Percentiles rank a stretch among this genome's conserved stretches.
Evolutionary conservation across 805 yeast genomes (phyloP).

Genomic region (Zygosaccharomyces kombuchaensis): DNA sequence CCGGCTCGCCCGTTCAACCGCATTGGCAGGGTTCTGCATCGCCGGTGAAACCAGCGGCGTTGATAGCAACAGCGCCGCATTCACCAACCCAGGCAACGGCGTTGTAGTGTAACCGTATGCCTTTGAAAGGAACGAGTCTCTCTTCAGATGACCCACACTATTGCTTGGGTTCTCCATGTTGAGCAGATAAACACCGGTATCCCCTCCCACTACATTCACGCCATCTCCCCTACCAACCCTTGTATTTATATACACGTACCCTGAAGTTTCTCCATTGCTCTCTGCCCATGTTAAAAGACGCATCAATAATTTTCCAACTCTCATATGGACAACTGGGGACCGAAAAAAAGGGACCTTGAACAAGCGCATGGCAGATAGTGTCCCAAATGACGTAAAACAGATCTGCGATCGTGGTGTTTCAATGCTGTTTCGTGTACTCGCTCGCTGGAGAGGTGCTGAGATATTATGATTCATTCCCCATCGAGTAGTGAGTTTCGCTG

Average conservation of each 20-base stretch:
- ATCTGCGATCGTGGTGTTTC: neutral
- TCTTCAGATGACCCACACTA: conserved; percentile 6
- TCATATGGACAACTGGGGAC: neutral
- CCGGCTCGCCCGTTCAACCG: conserved; percentile 10
- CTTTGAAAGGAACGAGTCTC: conserved; percentile 9
- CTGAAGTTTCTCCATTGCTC: neutral
- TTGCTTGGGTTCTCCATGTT: conserved; percentile 12
- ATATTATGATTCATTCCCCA: neutral
- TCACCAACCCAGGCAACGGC: conserved; percentile 46
- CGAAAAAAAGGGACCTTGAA: neutral
- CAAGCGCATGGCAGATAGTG: neutral
- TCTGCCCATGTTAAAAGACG: neutral
- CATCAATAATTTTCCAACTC: neutral
- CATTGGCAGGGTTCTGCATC: conserved; percentile 13
- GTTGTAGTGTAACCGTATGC: conserved; percentile 38
- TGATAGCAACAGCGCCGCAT: conserved; percentile 36
- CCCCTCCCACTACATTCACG: neutral
- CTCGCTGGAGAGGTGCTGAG: neutral
- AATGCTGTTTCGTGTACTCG: neutral
- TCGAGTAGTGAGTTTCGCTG: neutral
- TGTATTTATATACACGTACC: neutral
- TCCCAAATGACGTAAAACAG: neutral
- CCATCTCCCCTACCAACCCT: neutral
- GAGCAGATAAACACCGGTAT: neutral
- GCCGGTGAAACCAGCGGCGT: conserved; percentile 39